A percentile compares a stretch with the other conserved stretches of the same genome.
Conservation (phyloP, 768 basidiomycete genomes). For the Epithele typhae region DNA sequence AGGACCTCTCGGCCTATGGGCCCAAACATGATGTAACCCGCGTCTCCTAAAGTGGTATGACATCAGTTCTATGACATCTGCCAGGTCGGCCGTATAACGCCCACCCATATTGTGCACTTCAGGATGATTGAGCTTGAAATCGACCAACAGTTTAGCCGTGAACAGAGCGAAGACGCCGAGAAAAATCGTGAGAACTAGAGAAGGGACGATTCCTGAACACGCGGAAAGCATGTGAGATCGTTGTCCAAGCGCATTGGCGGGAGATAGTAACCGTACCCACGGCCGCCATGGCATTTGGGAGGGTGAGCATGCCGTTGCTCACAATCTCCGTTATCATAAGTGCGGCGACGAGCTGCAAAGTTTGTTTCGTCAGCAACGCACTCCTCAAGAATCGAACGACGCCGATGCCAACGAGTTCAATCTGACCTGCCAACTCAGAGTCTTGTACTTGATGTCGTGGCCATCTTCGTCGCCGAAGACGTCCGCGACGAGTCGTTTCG, state of each 20-base stretch:
- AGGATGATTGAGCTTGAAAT: constrained; percentile 55
- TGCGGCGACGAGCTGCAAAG: constrained; percentile 39
- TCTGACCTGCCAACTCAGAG: constrained; percentile 46
- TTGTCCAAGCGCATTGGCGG: no score
- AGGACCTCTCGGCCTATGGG: constrained; percentile 43
- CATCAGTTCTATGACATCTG: no score
- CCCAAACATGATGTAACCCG: constrained; percentile 46
- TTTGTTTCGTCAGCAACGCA: no score
- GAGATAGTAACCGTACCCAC: constrained; percentile 47
- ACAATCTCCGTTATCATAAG: constrained; percentile 58
- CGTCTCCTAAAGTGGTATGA: constrained; percentile 46
- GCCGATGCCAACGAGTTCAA: no score
- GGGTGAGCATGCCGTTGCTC: constrained; percentile 51
- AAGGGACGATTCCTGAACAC: constrained; percentile 44
- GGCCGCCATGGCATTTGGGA: constrained; percentile 47
- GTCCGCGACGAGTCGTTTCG: no score
- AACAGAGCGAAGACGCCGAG: constrained; percentile 47
- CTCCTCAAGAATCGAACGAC: no score
- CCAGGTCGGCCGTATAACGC: no score
- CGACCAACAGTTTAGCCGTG: constrained; percentile 48
- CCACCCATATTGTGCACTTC: constrained; percentile 50
- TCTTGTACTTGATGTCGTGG: constrained; percentile 49
- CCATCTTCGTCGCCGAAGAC: constrained; percentile 43
- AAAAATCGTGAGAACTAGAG: constrained; percentile 47
- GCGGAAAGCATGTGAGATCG: background rate